These are phyloP conservation scores for Rubia peregrina DNA, from an alignment of 305 asterid genomes.

Conservation along the genomic window DNA sequence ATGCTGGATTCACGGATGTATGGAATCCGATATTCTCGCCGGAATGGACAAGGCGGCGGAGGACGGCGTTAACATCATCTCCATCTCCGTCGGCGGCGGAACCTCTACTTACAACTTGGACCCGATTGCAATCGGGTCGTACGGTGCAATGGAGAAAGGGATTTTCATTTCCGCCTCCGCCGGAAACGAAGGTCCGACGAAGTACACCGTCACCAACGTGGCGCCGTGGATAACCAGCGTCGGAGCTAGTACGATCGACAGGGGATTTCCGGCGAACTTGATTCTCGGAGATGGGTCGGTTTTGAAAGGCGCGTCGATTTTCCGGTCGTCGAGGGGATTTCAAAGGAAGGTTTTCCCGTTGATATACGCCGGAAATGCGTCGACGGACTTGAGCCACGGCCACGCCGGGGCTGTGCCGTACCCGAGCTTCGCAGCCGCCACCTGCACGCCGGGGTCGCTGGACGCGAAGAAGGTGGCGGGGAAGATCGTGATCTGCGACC, in stretches of 20 bases:
- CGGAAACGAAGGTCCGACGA: constrained; percentile 67
- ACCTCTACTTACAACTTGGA: constrained; percentile 47
- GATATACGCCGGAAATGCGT: constrained; percentile 54
- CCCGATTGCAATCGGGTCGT: constrained; percentile 70
- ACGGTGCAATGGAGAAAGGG: constrained; percentile 67
- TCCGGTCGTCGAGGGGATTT: constrained; percentile 25
- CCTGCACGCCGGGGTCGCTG: constrained; percentile 43
- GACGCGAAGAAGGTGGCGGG: constrained; percentile 45
- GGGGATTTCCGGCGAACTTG: constrained; percentile 63
- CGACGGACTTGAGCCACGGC: constrained; percentile 21
- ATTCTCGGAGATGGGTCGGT: constrained; percentile 46
- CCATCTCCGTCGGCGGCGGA: constrained; percentile 72
- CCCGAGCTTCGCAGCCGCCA: constrained; percentile 36
- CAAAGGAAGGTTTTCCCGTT: constrained; percentile 35
- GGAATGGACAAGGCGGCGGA: constrained; percentile 74
- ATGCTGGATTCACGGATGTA: constrained; percentile 77
- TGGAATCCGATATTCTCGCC: constrained; percentile 72
- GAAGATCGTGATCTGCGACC: constrained; percentile 71
- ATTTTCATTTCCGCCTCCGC: constrained; percentile 69
- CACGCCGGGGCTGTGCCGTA: constrained; percentile 25
- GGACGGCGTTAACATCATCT: constrained; percentile 69
- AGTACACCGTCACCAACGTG: constrained; percentile 57
- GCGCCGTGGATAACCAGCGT: constrained; percentile 88
- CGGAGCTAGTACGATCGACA: constrained; percentile 80
- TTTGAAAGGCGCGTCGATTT: constrained; percentile 53